Evolutionary conservation across 352 stramenopile species (phyloP), one percentile per base, ranked within the genome.

Genomic region (Phytophthora multivora): DNA sequence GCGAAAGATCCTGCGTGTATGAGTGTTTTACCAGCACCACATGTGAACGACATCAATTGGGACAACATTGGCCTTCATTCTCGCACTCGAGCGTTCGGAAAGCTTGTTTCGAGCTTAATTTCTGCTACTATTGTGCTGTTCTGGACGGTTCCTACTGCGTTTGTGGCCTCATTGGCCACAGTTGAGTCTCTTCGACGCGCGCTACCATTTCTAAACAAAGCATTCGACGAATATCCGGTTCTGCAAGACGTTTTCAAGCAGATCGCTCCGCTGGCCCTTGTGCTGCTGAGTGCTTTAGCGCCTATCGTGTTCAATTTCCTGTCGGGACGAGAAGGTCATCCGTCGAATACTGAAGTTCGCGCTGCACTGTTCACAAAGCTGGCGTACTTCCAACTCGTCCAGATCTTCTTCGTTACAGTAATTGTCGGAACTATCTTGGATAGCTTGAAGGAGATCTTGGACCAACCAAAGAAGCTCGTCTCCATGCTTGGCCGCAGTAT

Each of bases 391-490:
- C 86, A 94, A 66, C 58, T 92, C 21, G 77, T 91, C 18, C 86
- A 94, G 53, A 91, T 90, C 26, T 94, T 94, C 55, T 90, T 91
- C 51, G 86, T 92, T 25, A 89, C 80, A 1, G 83, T 91, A 25
- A 67, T 94, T 40, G 75, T 90, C 25, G 86, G 86, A 11, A 90
- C 84, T 5, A 83, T 92, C 40, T 57, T 94, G 45, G 82, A 90
- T 52, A 91, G 80, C 23, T 35, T 91, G 13, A 83, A 85, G 47
- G 79, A 83, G 21, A 89, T 94, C 33, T 13, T 91, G 15, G 73
- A 94, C 41, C 81, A 90, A 21, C 86, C 83, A 0, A 90, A 89
- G 59, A 75, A 56, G 23, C 45, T 92, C 7, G 86, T 94, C 25
- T 58, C 51, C 1, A 90, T 94, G 76, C 79, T 94, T 40, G 86